Percentiles rank a stretch among this genome's conserved stretches.
Evolutionary conservation across 1,139 yeast species (phyloP).

Genomic region (Geotrichum candidum): DNA sequence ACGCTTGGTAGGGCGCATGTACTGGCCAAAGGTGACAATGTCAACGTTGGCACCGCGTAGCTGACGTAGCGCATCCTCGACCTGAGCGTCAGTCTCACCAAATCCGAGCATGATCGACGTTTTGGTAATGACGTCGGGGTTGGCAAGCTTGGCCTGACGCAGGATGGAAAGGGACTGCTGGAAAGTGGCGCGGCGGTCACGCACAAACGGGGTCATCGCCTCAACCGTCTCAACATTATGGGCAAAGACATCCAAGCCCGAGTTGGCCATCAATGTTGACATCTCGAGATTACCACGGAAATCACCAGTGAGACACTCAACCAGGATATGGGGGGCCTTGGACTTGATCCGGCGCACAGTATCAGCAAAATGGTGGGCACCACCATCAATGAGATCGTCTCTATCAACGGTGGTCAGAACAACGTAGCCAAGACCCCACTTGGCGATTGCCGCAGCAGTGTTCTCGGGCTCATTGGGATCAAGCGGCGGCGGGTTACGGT

Average conservation of each 20-base stretch:
- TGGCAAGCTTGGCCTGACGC: slow-evolving; percentile 69
- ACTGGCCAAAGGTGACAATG: slow-evolving; percentile 97
- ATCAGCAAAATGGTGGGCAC: slow-evolving; percentile 82
- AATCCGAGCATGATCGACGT: slow-evolving; percentile 95
- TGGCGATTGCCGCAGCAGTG: slow-evolving; percentile 93
- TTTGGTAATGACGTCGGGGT: slow-evolving; percentile 76
- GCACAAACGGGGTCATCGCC: slow-evolving; percentile 84
- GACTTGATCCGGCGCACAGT: slow-evolving; percentile 79
- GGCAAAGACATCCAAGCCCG: slow-evolving; percentile 94
- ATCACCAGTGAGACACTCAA: slow-evolving; percentile 93
- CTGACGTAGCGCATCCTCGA: slow-evolving; percentile 66
- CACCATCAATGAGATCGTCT: slow-evolving; percentile 92
- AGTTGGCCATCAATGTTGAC: slow-evolving; percentile 72
- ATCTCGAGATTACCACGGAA: slow-evolving; percentile 82
- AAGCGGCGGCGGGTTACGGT: slow-evolving; percentile 76
- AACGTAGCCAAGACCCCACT: slow-evolving; percentile 98
- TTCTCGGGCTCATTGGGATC: slow-evolving; percentile 97
- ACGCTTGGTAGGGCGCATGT: slow-evolving; percentile 97
- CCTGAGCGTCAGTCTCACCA: slow-evolving; percentile 91
- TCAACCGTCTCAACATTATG: slow-evolving; percentile 97
- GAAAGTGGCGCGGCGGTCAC: slow-evolving; percentile 96
- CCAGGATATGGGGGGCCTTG: slow-evolving; percentile 86
- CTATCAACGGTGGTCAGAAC: slow-evolving; percentile 97
- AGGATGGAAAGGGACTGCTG: slow-evolving; percentile 79
- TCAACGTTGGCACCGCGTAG: slow-evolving; percentile 75